A percentile compares a stretch with the other conserved stretches of the same genome.
phyloP scores from a whole-genome alignment of 805 yeast species.

The Pichia membranifaciens region DNA sequence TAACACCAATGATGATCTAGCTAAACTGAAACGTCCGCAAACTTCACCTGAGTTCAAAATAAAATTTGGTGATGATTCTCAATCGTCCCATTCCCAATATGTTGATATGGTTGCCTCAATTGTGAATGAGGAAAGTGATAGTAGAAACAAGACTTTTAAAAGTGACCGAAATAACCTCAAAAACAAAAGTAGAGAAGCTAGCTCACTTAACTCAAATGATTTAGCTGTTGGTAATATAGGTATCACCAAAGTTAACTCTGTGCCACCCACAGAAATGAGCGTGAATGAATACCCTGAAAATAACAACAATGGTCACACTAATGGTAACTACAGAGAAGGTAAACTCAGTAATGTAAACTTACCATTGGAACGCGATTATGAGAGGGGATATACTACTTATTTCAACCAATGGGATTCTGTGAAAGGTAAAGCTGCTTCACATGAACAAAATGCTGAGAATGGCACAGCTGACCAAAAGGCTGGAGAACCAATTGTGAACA shows the following conservation, averaged over 20 bases:
- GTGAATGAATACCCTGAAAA: background rate
- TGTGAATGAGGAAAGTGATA: constrained; percentile 7
- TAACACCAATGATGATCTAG: background rate
- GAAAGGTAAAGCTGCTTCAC: background rate
- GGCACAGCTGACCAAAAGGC: background rate
- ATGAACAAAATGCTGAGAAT: background rate
- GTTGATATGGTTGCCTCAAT: constrained; percentile 16
- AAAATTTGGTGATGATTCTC: background rate
- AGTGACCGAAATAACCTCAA: background rate
- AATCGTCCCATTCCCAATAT: constrained; percentile 10
- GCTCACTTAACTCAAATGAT: too few relatives aligned
- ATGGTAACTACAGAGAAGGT: background rate
- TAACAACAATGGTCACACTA: background rate
- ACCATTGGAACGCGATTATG: constrained; percentile 1
- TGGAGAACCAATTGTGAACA: too few relatives aligned
- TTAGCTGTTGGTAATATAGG: constrained; percentile 9
- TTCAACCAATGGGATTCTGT: background rate
- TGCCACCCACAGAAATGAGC: background rate
- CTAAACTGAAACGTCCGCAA: constrained; percentile 8
- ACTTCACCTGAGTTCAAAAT: constrained; percentile 5
- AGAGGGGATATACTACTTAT: background rate
- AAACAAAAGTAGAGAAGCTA: background rate
- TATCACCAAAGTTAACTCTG: constrained; percentile 7
- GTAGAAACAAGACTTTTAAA: background rate
- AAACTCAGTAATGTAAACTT: background rate